Conservation (phyloP, 2,329 filamentous ascomycete genomes). For the Microcera coccophila region DNA sequence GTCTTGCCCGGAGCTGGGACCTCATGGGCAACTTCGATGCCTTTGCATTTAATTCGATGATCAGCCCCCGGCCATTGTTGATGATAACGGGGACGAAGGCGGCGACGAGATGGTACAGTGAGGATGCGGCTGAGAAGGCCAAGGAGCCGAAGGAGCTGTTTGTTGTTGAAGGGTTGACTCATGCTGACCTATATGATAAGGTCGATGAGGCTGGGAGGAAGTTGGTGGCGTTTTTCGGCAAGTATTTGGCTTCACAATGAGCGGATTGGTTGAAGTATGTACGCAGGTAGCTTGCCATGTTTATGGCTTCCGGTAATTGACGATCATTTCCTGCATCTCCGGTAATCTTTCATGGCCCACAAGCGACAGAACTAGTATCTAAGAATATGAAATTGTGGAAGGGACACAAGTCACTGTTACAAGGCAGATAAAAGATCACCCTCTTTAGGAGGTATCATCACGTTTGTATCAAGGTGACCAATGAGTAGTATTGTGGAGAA, state of each 20-base stretch:
- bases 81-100: constrained; percentile 8
- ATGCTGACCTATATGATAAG: constrained; percentile 16
- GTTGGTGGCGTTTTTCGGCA: constrained; percentile 11
- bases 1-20: constrained; percentile 6
- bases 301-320: no score
- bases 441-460: no score
- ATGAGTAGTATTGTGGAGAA: no score
- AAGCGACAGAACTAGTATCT: no score
- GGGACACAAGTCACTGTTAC: no score
- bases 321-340: no score
- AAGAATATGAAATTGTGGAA: no score
- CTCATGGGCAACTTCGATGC: constrained; percentile 5
- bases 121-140: constrained; percentile 9
- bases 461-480: no score
- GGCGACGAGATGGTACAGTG: constrained; percentile 2
- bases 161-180: constrained; percentile 13
- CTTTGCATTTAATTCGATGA: constrained; percentile 3
- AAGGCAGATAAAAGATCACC: no score
- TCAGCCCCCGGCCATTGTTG: constrained; percentile 7
- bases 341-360: no score
- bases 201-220: constrained; percentile 12
- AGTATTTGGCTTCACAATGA: constrained; percentile 2
- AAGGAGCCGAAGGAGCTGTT: constrained; percentile 16
- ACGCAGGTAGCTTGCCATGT: no score
- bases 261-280: no score